Evolutionary conservation across 192 early-diverging fungal genomes (phyloP), one percentile per base, ranked within the genome.

Genomic region (Coemansia sp.): DNA sequence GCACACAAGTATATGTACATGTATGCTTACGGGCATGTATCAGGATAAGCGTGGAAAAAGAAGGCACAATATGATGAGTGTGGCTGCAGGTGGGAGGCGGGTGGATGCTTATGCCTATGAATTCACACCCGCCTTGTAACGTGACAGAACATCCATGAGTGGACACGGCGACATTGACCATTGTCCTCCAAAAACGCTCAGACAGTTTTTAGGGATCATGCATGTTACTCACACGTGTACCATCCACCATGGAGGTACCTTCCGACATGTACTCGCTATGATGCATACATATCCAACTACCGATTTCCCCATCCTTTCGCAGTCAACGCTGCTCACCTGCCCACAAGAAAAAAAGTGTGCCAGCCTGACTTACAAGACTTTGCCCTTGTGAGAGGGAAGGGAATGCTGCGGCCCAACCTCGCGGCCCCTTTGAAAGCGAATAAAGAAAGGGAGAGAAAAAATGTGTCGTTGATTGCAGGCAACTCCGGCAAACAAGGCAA

Each of bases 1-100:
- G 38, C 15, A n/a, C n/a, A 4, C 50, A 52, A 29, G n/a, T 49
- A 22, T 52, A 52, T 52, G 50, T 52, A 52, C 50, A 52, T 52
- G 50, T 52, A 29, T 52, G 50, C 50, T 52, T 52, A 52, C 18
- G n/a, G 45, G 9, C 45, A 47, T 20, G 7, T n/a, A 47, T 47
- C 45, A 47, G 18, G 45, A 20, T 47, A 47, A 20, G 45, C 18
- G 18, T 18, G 45, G n/a, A 8, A 44, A 44, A 24, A 24, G 39
- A 18, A 22, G n/a, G 45, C 8, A 47, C 45, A 47, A 20, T 40
- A 40, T 10, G 8, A 8, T 35, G 34, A 0, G 34, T 9, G 34
- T 35, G 34, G 34, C 34, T 35, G 34, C 34, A 35, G 34, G 8
- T 24, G 24, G 24, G 24, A 24, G 24, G 24, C 24, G 34, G 18